A percentile compares a stretch with the other conserved stretches of the same genome.
Evolutionary conservation across 441 rosid species (phyloP).

Genomic region (Geranium incanum): DNA sequence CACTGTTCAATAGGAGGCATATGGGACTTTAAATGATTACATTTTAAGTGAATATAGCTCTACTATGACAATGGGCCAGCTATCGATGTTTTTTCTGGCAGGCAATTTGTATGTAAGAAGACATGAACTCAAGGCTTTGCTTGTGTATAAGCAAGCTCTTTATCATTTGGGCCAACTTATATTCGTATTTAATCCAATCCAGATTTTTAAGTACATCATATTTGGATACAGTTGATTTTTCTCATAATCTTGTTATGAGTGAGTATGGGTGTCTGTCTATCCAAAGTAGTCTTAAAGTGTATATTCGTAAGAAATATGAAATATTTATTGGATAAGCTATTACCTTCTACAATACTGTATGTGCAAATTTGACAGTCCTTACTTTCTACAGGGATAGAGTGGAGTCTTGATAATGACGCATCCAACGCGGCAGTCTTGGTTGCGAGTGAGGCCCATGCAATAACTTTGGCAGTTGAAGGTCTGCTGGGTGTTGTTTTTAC

Average conservation of each 20-base stretch:
- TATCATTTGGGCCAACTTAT: too few species aligned
- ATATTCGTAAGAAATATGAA: slow-evolving; percentile 2
- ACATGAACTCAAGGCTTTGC: too few species aligned
- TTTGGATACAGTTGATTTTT: neutral
- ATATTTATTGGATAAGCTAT: slow-evolving; percentile 12
- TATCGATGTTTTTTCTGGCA: neutral
- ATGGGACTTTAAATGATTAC: neutral
- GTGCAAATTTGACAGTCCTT: slow-evolving; percentile 21
- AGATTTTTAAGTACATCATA: neutral
- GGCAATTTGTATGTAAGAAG: too few species aligned
- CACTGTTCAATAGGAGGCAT: neutral
- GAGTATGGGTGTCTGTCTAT: neutral
- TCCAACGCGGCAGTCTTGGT: slow-evolving; percentile 94
- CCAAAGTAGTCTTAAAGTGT: slow-evolving; percentile 4
- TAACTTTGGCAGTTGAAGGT: slow-evolving; percentile 96
- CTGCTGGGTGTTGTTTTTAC: slow-evolving; percentile 92
- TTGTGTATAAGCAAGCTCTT: too few species aligned
- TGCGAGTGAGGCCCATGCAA: slow-evolving; percentile 99
- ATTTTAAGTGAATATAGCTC: slow-evolving; percentile 1
- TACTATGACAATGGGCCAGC: neutral
- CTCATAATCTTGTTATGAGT: neutral
- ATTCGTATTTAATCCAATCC: neutral
- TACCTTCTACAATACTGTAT: slow-evolving; percentile 12
- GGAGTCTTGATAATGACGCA: slow-evolving; percentile 99
- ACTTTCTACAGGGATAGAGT: slow-evolving; percentile 73